Evolutionary conservation across 176 grass and related monocot species (phyloP), one percentile per base, ranked within the genome.

Genomic region (Leersia perrieri): DNA sequence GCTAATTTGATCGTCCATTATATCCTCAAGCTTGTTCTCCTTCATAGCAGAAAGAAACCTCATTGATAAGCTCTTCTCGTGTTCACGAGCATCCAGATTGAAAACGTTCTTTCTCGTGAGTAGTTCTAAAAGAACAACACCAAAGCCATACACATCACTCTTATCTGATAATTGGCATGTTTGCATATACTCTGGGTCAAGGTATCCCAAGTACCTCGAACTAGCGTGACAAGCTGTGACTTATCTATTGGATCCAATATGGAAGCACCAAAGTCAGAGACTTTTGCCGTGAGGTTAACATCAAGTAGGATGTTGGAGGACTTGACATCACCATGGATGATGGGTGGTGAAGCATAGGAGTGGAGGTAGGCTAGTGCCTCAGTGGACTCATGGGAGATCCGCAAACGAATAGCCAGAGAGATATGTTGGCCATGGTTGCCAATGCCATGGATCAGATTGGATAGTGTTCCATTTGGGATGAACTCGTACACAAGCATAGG

Each of bases 211-310:
- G 42, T 45, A 15, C 42, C 42, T 4, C 16, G 42, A 0, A 45
- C 42, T 3, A 45, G 4, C 3, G 42, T 45, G 12, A 45, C 14
- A 16, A 45, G 5, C 42, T 45, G 42, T 6, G 14, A 0, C 2
- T 45, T 4, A 16, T 45, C 42, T 4, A 0, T 16, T 45, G 42
- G 42, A 80, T 72, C 68, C 11, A 82, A 22, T 30, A 75, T 75
- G 33, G 81, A 84, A 1, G 81, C 81, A 9, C 81, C 81, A 14
- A 84, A 84, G 45, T 84, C 81, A 28, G 81, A 84, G 25, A 84
- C 28, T 34, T 84, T 84, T 6, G 57, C 71, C 0, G 4, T 75
- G 16, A 53, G 33, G 22, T 76, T 18, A 9, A 38, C 70, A 6
- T 67, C 72, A 0, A 72, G 68, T 25, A 47, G 40, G 40, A 72